phyloP scores from a whole-genome alignment of 2,329 filamentous ascomycete genomes.

The Paraphaeosphaeria minitans region DNA sequence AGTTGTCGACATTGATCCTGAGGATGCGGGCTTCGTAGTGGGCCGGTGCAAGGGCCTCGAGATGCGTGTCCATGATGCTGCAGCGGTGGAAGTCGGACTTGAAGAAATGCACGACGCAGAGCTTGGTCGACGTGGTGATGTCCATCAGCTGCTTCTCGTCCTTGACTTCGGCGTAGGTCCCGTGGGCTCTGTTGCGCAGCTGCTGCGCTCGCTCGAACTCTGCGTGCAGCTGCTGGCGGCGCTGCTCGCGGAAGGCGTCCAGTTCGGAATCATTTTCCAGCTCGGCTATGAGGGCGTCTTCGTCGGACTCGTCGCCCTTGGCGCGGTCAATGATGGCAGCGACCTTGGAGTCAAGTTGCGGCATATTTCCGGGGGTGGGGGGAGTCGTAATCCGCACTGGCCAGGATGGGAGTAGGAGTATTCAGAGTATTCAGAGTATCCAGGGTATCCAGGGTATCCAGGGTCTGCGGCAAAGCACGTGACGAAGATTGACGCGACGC shows the following conservation, averaged over 20 bases:
- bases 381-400: not conserved
- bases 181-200: constrained; percentile 58
- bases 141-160: constrained; percentile 64
- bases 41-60: constrained; percentile 58
- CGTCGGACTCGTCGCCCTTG: constrained; percentile 55
- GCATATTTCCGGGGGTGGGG: constrained; percentile 47
- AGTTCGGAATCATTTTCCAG: constrained; percentile 62
- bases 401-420: not conserved
- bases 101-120: constrained; percentile 67
- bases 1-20: constrained; percentile 64
- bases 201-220: constrained; percentile 60
- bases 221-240: constrained; percentile 62
- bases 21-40: constrained; percentile 65
- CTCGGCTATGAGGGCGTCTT: constrained; percentile 65
- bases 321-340: constrained; percentile 55
- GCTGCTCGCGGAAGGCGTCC: constrained; percentile 60
- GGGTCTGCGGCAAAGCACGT: not conserved
- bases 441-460: not conserved
- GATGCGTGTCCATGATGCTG: constrained; percentile 64
- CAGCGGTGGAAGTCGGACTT: constrained; percentile 68
- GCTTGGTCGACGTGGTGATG: constrained; percentile 63
- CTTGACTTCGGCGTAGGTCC: constrained; percentile 60
- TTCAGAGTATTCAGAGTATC: not conserved
- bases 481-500: not conserved
- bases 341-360: constrained; percentile 57